Evolutionary conservation across 495 filamentous ascomycete genomes (phyloP).

Genomic region (Zalerion maritima): DNA sequence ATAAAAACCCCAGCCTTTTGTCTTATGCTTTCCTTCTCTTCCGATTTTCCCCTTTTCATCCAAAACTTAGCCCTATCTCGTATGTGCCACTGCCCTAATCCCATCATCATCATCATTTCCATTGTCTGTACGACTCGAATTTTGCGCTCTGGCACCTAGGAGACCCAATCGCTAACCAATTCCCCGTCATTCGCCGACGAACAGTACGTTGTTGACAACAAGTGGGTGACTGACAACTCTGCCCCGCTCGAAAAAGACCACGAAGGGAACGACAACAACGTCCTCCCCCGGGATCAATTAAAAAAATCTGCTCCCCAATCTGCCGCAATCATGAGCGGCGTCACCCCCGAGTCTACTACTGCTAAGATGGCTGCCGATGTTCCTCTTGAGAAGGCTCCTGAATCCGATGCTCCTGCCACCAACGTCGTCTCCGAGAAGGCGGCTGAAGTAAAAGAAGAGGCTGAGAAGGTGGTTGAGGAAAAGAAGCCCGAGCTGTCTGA

Average conservation of each 20-base stretch:
- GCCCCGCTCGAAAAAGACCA: constrained; percentile 67
- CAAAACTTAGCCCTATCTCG: constrained; percentile 2
- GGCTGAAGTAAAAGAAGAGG: constrained; percentile 18
- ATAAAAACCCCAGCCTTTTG: constrained; percentile 1
- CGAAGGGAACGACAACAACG: constrained; percentile 73
- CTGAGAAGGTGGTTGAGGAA: constrained; percentile 3
- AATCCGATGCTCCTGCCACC: constrained; percentile 17
- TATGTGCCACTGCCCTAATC: not conserved
- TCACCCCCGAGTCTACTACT: constrained; percentile 60
- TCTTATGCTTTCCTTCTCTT: constrained; percentile 1
- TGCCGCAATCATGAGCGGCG: constrained; percentile 48
- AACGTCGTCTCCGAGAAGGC: constrained; percentile 23
- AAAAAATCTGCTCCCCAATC: constrained; percentile 24
- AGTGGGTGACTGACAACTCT: constrained; percentile 67
- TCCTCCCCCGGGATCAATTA: constrained; percentile 61
- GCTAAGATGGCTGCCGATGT: constrained; percentile 52
- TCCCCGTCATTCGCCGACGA: constrained; percentile 2
- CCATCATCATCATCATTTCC: too few species aligned
- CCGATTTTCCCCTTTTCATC: not conserved
- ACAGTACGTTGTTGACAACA: constrained; percentile 85
- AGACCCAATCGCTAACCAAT: not conserved
- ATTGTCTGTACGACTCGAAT: too few species aligned
- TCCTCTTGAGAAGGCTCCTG: constrained; percentile 37
- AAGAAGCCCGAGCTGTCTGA: constrained; percentile 2
- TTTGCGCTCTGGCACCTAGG: too few species aligned